A percentile compares a stretch with the other conserved stretches of the same genome.
Conservation (phyloP, 2,329 filamentous ascomycete species). For the Reticulascus tulasneorum region DNA sequence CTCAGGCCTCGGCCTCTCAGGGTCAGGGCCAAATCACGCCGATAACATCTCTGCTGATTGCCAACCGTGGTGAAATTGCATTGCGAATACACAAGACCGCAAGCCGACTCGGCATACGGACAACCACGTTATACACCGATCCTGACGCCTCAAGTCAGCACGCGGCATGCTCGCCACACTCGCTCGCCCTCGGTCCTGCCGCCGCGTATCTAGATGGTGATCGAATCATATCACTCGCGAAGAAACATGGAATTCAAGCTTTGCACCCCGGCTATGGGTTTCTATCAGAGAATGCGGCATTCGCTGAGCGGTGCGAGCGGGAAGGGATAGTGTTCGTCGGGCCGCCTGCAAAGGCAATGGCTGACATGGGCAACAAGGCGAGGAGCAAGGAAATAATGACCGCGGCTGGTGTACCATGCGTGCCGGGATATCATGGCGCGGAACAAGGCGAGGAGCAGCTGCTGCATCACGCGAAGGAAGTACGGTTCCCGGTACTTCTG, state of each 20-base stretch:
- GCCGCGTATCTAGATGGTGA: constrained; percentile 91
- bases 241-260: constrained; percentile 79
- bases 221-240: constrained; percentile 83
- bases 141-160: constrained; percentile 86
- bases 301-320: constrained; percentile 82
- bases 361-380: constrained; percentile 92
- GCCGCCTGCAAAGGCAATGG: constrained; percentile 74
- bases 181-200: constrained; percentile 77
- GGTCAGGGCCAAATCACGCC: constrained; percentile 40
- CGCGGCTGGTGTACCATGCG: constrained; percentile 88
- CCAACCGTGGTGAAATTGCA: constrained; percentile 95
- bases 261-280: constrained; percentile 97
- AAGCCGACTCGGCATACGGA: constrained; percentile 80
- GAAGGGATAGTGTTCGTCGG: constrained; percentile 94
- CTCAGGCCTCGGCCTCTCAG: constrained; percentile 6
- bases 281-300: constrained; percentile 86
- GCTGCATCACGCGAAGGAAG: constrained; percentile 65
- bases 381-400: constrained; percentile 96
- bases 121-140: constrained; percentile 92
- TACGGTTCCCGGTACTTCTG: constrained; percentile 66
- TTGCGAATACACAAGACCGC: constrained; percentile 89
- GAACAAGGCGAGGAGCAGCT: constrained; percentile 68
- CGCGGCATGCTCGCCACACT: constrained; percentile 76
- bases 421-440: constrained; percentile 88
- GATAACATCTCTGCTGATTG: constrained; percentile 82